phyloP scores from a whole-genome alignment of 2,329 filamentous ascomycete genomes.

The Colletotrichum tofieldiae region DNA sequence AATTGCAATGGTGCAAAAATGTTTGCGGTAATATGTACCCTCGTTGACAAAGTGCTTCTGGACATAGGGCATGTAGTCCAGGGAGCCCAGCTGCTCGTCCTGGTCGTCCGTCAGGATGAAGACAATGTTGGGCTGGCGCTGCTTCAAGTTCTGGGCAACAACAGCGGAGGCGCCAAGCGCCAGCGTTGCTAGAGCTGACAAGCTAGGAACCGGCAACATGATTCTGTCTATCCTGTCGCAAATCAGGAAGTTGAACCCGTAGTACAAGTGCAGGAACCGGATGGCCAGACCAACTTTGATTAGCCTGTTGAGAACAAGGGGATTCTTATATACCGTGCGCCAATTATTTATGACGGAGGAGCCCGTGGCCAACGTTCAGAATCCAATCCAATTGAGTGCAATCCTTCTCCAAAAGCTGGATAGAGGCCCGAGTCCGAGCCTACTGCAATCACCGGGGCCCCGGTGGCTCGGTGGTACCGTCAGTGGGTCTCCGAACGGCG shows the following conservation, averaged over 20 bases:
- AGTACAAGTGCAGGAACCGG: not conserved
- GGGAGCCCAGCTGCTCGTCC: conserved; percentile 73
- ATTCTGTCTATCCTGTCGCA: not conserved
- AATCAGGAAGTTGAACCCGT: not conserved
- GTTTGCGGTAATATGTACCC: conserved; percentile 73
- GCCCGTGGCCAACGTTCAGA: not conserved
- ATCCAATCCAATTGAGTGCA: not conserved
- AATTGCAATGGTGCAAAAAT: conserved; percentile 77
- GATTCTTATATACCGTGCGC: conserved; percentile 9
- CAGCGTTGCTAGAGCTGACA: conserved; percentile 20
- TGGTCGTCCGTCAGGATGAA: conserved; percentile 81
- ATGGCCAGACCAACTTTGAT: no score
- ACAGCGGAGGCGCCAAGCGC: conserved; percentile 22
- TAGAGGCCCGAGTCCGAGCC: conserved; percentile 4
- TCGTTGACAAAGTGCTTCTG: conserved; percentile 70
- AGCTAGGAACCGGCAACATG: conserved; percentile 16
- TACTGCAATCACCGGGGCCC: not conserved
- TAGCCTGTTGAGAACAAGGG: not conserved
- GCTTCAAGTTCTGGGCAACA: conserved; percentile 11
- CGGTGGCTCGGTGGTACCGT: conserved; percentile 7
- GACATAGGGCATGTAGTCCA: conserved; percentile 73
- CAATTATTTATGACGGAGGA: not conserved
- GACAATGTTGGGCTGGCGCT: conserved; percentile 68
- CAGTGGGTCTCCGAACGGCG: conserved; percentile 16
- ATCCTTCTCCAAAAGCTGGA: not conserved